phyloP scores from a whole-genome alignment of 371 early-diverging fungal species.

The Capillidium rhysosporum region DNA sequence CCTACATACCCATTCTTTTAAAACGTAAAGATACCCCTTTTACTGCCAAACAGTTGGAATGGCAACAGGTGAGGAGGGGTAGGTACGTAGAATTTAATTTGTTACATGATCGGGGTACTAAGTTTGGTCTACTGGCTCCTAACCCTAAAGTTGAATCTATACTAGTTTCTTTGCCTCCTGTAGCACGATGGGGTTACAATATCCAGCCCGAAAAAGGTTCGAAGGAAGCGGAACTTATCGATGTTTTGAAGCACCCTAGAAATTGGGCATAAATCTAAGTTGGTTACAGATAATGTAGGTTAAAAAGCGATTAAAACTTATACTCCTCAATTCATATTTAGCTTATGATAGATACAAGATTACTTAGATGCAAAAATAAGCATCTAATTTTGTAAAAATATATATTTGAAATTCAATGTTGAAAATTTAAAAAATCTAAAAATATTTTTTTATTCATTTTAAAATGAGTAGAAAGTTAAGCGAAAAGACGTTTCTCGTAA shows the following conservation, averaged over 20 bases:
- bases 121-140: constrained; percentile 72
- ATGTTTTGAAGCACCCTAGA: constrained; percentile 54
- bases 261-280: too few species aligned
- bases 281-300: too few species aligned
- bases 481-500: constrained; percentile 11
- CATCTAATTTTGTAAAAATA: too few species aligned
- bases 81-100: constrained; percentile 82
- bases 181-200: constrained; percentile 78
- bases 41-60: constrained; percentile 38
- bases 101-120: constrained; percentile 74
- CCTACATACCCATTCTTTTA: constrained; percentile 57
- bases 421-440: too few species aligned
- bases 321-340: too few species aligned
- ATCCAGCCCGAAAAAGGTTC: constrained; percentile 43
- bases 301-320: too few species aligned
- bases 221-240: constrained; percentile 45
- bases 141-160: constrained; percentile 75
- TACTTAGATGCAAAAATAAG: too few species aligned
- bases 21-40: constrained; percentile 41
- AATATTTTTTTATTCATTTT: too few species aligned
- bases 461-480: constrained; percentile 6
- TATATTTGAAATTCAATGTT: too few species aligned
- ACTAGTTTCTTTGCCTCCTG: constrained; percentile 67
- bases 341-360: too few species aligned
- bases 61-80: constrained; percentile 75